Percentiles rank a stretch among this genome's conserved stretches.
These are phyloP conservation scores for Fusarium humuli DNA, from an alignment of 2,329 filamentous ascomycete species.

Conservation along the genomic window DNA sequence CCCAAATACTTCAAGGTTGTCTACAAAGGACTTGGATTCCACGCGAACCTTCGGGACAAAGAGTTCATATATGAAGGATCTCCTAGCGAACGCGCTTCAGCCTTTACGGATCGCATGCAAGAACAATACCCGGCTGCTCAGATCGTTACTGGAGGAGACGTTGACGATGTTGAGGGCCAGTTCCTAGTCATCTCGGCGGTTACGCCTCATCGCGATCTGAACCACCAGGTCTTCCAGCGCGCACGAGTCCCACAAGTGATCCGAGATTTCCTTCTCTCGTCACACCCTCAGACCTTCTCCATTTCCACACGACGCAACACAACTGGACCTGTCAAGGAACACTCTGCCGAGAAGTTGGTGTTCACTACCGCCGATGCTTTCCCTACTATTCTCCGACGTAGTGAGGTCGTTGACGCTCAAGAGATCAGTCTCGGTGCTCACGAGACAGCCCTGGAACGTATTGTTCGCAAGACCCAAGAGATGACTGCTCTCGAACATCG, in stretches of 20 bases:
- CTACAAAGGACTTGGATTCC: conserved; percentile 91
- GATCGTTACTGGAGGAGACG: conserved; percentile 75
- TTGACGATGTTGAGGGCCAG: conserved; percentile 89
- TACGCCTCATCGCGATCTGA: conserved; percentile 82
- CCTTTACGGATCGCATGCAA: conserved; percentile 92
- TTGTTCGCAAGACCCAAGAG: conserved; percentile 90
- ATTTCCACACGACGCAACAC: conserved; percentile 79
- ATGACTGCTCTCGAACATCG: conserved; percentile 81
- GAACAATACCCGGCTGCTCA: conserved; percentile 89
- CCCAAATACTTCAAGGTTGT: conserved; percentile 92
- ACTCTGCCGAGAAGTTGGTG: conserved; percentile 84
- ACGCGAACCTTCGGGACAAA: conserved; percentile 83
- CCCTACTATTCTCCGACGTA: conserved; percentile 89
- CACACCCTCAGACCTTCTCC: conserved; percentile 82
- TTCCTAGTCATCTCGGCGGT: conserved; percentile 86
- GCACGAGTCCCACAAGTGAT: conserved; percentile 85
- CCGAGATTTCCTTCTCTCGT: conserved; percentile 86
- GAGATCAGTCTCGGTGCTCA: conserved; percentile 77
- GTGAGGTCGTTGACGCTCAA: conserved; percentile 79
- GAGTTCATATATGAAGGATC: conserved; percentile 91
- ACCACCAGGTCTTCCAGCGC: conserved; percentile 87
- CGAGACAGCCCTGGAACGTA: conserved; percentile 91
- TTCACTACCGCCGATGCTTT: conserved; percentile 88
- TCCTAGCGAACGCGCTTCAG: conserved; percentile 78
- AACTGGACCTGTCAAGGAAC: conserved; percentile 74